A percentile compares a stretch with the other conserved stretches of the same genome.
Evolutionary conservation across 2,329 filamentous ascomycete species (phyloP).

Genomic region (Huntiella bhutanensis): DNA sequence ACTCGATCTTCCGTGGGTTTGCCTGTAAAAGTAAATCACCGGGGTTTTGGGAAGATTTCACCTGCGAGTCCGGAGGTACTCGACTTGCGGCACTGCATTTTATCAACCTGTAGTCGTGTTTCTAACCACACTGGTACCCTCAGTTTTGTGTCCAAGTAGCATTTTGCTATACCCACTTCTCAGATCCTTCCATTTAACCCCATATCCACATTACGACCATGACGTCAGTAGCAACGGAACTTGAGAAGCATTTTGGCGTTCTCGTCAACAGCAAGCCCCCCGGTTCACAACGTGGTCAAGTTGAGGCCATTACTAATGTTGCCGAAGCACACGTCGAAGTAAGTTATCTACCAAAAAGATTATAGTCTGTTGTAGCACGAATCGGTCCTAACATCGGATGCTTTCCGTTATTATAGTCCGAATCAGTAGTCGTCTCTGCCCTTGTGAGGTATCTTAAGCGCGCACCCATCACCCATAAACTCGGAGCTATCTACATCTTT

Average conservation of each 20-base stretch:
- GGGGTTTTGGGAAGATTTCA: too few species aligned
- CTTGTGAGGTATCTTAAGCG: conserved; percentile 74
- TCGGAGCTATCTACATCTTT: conserved; percentile 98
- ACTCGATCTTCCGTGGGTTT: too few species aligned
- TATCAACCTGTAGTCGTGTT: too few species aligned
- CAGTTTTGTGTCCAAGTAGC: too few species aligned
- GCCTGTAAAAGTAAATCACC: too few species aligned
- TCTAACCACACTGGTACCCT: too few species aligned
- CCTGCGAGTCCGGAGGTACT: too few species aligned
- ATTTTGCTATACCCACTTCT: too few species aligned
- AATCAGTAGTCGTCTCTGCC: conserved; percentile 61
- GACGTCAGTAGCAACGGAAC: conserved; percentile 38
- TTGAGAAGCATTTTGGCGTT: conserved; percentile 77
- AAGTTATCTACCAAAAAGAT: conserved; percentile 17
- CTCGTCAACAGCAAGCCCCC: conserved; percentile 84
- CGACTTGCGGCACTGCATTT: too few species aligned
- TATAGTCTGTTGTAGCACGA: background rate
- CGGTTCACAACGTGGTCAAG: conserved; percentile 84
- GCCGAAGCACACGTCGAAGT: conserved; percentile 86
- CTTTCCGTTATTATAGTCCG: conserved; percentile 40
- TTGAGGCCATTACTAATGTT: conserved; percentile 66
- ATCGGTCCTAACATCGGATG: conserved; percentile 7
- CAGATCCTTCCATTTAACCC: too few species aligned
- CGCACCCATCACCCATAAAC: conserved; percentile 82
- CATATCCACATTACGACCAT: background rate